Percentiles rank a stretch among this genome's conserved stretches.
phyloP scores from a whole-genome alignment of 768 basidiomycete genomes.

The Podaxis rugospora region DNA sequence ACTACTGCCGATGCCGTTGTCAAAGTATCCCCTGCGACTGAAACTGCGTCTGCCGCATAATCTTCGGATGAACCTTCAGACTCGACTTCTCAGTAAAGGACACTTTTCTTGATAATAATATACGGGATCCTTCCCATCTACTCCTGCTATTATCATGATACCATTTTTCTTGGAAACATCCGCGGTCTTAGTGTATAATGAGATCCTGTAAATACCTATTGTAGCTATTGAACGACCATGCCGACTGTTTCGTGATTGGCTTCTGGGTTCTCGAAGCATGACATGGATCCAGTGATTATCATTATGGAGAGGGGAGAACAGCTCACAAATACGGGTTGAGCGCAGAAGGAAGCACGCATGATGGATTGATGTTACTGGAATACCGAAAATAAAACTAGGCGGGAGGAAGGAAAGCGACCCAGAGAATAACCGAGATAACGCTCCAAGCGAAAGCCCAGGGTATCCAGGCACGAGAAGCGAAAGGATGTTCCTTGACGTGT shows the following conservation, averaged over 20 bases:
- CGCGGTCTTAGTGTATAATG: not conserved
- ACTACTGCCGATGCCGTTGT: not conserved
- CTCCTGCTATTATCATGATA: not conserved
- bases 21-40: not conserved
- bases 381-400: slow-evolving; percentile 41
- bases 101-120: not conserved
- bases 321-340: no score
- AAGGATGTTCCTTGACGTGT: not conserved
- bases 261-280: no score
- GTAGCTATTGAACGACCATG: not conserved
- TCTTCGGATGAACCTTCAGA: slow-evolving; percentile 1
- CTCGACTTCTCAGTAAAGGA: not conserved
- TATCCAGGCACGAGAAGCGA: slow-evolving; percentile 47
- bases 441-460: slow-evolving; percentile 82
- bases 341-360: no score
- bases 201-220: not conserved
- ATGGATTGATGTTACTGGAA: no score
- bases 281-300: no score
- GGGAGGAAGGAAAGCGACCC: slow-evolving; percentile 88
- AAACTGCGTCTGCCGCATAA: not conserved
- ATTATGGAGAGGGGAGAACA: no score
- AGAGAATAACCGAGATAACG: slow-evolving; percentile 61
- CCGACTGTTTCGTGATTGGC: not conserved
- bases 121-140: no score
- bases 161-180: not conserved